Evolutionary conservation across 139 green algal species (phyloP), one percentile per base, ranked within the genome.

Genomic region (Desmodesmus armatus): DNA sequence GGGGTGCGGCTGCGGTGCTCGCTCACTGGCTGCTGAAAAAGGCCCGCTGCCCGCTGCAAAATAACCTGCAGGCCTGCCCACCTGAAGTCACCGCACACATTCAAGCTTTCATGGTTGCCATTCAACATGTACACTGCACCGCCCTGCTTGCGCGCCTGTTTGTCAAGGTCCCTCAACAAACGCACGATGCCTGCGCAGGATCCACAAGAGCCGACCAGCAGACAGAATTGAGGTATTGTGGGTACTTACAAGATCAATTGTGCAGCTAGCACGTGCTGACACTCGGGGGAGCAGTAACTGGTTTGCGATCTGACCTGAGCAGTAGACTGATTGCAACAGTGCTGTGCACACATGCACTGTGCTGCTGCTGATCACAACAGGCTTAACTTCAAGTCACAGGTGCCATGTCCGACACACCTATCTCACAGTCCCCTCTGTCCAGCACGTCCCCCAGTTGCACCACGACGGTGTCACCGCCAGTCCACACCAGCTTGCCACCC

Each of bases 401-500:
- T n/a, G n/a, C n/a, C n/a, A n/a, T n/a, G n/a, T n/a, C n/a, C 29
- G 13, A 40, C 70, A 29, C 80, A 96, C 94, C 94, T 9, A 98
- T 98, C 74, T 98, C 96, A 33, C 88, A 89, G 87, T 98, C 93
- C 11, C 96, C 96, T 44, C 96, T 88, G 83, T 98, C 96, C 33
- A 98, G 88, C 25, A 98, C 94, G 80, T 98, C 96, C 0, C 96
- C 96, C 15, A 98, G 89, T 91, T 98, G 96, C 69, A 98, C 96
- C 2, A 98, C 92, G 11, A 94, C 89, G 1, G 96, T 93, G 84
- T 98, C 91, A 27, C 92, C 93, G 35, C 96, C 96, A 43, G 87
- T 87, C 96, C 96, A 98, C 9, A 89, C 77, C 27, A 89, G 75
- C 19, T 82, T 58, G 25, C 92, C 90, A 65, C 92, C 85, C 3